Evolutionary conservation across 2,329 filamentous ascomycete genomes (phyloP).

Genomic region (Calonectria ilicicola): DNA sequence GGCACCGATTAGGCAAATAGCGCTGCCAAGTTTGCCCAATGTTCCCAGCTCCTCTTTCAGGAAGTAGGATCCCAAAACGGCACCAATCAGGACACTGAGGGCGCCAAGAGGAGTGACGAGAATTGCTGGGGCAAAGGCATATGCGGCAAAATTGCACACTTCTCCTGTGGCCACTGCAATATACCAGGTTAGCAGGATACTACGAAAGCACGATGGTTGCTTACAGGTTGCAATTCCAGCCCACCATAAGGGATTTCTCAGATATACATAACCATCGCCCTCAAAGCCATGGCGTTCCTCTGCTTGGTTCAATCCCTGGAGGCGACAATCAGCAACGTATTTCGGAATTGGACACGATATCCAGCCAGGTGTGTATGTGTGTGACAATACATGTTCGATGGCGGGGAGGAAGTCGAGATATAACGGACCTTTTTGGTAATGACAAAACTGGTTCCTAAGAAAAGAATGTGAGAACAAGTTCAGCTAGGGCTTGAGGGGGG

Average conservation of each 20-base stretch:
- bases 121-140: slow-evolving; percentile 98
- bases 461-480: slow-evolving; percentile 34
- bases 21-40: slow-evolving; percentile 93
- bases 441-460: slow-evolving; percentile 90
- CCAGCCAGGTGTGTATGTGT: background rate
- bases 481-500: slow-evolving; percentile 4
- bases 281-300: slow-evolving; percentile 95
- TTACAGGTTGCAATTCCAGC: slow-evolving; percentile 89
- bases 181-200: slow-evolving; percentile 34
- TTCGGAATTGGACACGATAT: background rate
- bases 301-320: slow-evolving; percentile 87
- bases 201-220: slow-evolving; percentile 43
- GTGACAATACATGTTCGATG: background rate
- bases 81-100: slow-evolving; percentile 93
- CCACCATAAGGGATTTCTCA: slow-evolving; percentile 98
- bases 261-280: slow-evolving; percentile 93
- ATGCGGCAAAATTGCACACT: slow-evolving; percentile 96
- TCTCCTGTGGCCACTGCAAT: slow-evolving; percentile 87
- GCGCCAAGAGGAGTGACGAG: slow-evolving; percentile 95
- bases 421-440: slow-evolving; percentile 93
- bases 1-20: slow-evolving; percentile 94
- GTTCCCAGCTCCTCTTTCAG: slow-evolving; percentile 90
- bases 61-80: slow-evolving; percentile 95
- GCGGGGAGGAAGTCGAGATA: background rate
- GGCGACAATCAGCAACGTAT: slow-evolving; percentile 24